Base-by-base conservation (phyloP, 1,284 basidiomycete species). In the Puccinia horiana region DNA sequence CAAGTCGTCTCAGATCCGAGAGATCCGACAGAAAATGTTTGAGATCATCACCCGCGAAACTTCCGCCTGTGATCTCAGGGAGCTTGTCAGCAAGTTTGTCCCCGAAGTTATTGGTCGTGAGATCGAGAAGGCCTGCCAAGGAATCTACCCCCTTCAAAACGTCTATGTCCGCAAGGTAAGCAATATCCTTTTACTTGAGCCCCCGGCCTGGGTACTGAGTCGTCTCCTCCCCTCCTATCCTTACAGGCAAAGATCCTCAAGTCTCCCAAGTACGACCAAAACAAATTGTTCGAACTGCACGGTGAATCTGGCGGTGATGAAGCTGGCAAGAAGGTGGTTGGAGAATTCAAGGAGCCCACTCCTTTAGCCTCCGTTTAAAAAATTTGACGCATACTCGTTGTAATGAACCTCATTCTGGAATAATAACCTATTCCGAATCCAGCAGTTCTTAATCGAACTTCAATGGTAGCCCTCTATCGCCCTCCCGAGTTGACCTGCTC, bases 21-120 rank as follows among this genome's bases (percentile, higher is more conserved):
- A 97, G 90, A 99, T 99, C 89, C 91, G 97, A 88, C 94, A 94
- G 89, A 98, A 98, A 92, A 99, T 99, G 96, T 95, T 97, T 87
- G 97, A 99, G 91, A 98, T 99, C 89, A 98, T 99, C 92, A 95
- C 92, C 84, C 92, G 96, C 86, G 97, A 99, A 89, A 94, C 95
- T 83, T 91, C 94, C 84, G 94, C 92, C 86, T 96, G 94, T 88
- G 97, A 99, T 89, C 89, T 99, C 89, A 98, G 98, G 92, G 95
- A 98, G 88, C 88, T 97, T 86, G 94, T 98, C 84, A 93, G 94
- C 90, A 99, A 99, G 91, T 98, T 99, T 88, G 92, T 99, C 83
- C 96, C 97, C 78, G 97, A 99, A 90, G 94, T 94, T 83, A 99
- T 99, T 86, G 97, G 97, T 86, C 93, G 96, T 86, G 97, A 99